Evolutionary conservation across 2,329 filamentous ascomycete species (phyloP).

Genomic region (Penicillium capsulatum): DNA sequence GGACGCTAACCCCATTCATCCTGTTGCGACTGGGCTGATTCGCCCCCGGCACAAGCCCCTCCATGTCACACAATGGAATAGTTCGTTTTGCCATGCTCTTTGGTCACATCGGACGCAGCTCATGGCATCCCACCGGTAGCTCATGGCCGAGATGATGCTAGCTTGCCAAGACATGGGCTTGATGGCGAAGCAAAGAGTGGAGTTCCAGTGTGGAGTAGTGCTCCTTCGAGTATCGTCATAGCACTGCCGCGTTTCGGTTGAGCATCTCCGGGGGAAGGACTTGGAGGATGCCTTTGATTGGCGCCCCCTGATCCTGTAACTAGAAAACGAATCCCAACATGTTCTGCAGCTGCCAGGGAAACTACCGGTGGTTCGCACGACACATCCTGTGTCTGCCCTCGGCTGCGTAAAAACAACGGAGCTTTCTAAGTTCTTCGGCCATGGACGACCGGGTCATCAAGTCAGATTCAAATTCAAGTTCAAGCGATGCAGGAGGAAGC

Average conservation of each 20-base stretch:
- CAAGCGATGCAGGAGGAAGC: too few relatives aligned
- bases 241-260: constrained; percentile 9
- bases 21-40: constrained; percentile 14
- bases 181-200: constrained; percentile 15
- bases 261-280: constrained; percentile 4
- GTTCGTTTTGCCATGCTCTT: constrained; percentile 1
- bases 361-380: too few relatives aligned
- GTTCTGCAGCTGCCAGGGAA: too few relatives aligned
- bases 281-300: too few relatives aligned
- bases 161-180: constrained; percentile 5
- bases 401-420: too few relatives aligned
- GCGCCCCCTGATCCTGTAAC: too few relatives aligned
- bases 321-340: too few relatives aligned
- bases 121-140: background rate
- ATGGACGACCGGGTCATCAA: too few relatives aligned
- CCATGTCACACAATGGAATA: constrained; percentile 10
- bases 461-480: constrained; percentile 7
- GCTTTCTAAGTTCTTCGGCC: too few relatives aligned
- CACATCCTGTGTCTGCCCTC: too few relatives aligned
- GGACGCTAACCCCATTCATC: constrained; percentile 26
- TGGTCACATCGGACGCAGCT: background rate
- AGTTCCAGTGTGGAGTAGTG: constrained; percentile 11
- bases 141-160: background rate
- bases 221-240: constrained; percentile 10
- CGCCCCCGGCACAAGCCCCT: constrained; percentile 12